A percentile compares a stretch with the other conserved stretches of the same genome.
phyloP scores from a whole-genome alignment of 345 rosid species.

The Luvunga scandens region DNA sequence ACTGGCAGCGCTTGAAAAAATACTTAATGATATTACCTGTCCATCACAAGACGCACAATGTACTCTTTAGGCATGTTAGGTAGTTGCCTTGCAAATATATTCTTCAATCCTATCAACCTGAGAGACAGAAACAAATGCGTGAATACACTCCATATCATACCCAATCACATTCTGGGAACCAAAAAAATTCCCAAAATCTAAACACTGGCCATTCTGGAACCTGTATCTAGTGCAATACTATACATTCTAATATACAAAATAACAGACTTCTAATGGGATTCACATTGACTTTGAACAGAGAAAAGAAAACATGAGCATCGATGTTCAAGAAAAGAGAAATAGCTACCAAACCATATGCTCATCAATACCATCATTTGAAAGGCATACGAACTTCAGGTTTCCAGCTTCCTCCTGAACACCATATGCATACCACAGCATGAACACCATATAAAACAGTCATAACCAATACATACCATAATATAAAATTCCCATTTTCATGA shows the following conservation, averaged over 20 bases:
- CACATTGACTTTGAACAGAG: neutral
- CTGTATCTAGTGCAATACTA: neutral
- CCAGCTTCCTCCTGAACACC: slow-evolving; percentile 81
- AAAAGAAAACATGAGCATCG: neutral
- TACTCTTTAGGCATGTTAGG: slow-evolving; percentile 99
- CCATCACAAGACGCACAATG: slow-evolving; percentile 99
- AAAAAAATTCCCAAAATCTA: neutral
- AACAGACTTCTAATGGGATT: neutral
- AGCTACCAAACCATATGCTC: slow-evolving; percentile 97
- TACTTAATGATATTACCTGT: slow-evolving; percentile 57
- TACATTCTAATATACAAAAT: neutral
- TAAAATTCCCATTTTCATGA: neutral
- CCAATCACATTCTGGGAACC: neutral
- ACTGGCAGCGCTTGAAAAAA: neutral
- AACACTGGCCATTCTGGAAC: neutral
- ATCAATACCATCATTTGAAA: slow-evolving; percentile 78
- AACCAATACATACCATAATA: neutral
- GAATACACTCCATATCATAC: neutral
- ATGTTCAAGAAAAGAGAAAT: slow-evolving; percentile 23
- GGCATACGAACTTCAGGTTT: slow-evolving; percentile 75
- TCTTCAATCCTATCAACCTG: slow-evolving; percentile 98
- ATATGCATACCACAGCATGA: too few relatives aligned
- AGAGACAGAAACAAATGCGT: slow-evolving; percentile 17
- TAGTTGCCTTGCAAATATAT: slow-evolving; percentile 92
- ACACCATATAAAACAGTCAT: neutral